Conservation (phyloP, 129 eudicot genomes). For the Artemisia tridentata region DNA sequence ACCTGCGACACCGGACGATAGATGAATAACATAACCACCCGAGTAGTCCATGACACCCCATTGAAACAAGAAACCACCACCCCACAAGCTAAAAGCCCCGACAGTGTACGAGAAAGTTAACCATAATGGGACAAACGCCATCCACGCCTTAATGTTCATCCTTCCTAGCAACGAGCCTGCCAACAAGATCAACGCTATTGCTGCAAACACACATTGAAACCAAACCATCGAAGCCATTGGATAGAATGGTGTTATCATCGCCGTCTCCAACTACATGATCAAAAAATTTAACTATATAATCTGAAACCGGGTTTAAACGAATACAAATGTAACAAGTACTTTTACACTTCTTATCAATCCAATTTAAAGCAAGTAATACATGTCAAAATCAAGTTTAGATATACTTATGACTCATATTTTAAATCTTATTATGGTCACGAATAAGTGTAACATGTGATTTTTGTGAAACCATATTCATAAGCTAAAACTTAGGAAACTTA, state of each 20-base stretch:
- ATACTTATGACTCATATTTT: too few relatives aligned
- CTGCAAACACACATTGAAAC: conserved; percentile 72
- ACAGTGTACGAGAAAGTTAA: conserved; percentile 58
- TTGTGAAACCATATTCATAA: too few relatives aligned
- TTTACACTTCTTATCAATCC: too few relatives aligned
- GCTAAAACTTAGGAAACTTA: too few relatives aligned
- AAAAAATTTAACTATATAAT: neutral
- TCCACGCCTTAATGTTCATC: conserved; percentile 78
- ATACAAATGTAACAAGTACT: neutral
- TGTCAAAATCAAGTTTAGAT: too few relatives aligned
- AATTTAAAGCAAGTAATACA: too few relatives aligned
- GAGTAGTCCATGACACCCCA: conserved; percentile 75
- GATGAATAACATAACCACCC: conserved; percentile 61
- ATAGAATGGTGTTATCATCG: conserved; percentile 41
- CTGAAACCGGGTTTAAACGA: too few relatives aligned
- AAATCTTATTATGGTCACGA: neutral
- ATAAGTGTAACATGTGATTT: too few relatives aligned
- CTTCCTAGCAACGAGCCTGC: conserved; percentile 67
- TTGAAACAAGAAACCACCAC: conserved; percentile 62
- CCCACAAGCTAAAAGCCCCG: conserved; percentile 70
- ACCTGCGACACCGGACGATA: conserved; percentile 62
- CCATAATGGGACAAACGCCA: conserved; percentile 71
- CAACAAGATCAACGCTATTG: conserved; percentile 45
- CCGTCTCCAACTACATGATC: conserved; percentile 42
- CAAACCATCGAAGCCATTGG: conserved; percentile 76